Conservation (phyloP, 2,329 filamentous ascomycete species). For the Trichoderma sp. region DNA sequence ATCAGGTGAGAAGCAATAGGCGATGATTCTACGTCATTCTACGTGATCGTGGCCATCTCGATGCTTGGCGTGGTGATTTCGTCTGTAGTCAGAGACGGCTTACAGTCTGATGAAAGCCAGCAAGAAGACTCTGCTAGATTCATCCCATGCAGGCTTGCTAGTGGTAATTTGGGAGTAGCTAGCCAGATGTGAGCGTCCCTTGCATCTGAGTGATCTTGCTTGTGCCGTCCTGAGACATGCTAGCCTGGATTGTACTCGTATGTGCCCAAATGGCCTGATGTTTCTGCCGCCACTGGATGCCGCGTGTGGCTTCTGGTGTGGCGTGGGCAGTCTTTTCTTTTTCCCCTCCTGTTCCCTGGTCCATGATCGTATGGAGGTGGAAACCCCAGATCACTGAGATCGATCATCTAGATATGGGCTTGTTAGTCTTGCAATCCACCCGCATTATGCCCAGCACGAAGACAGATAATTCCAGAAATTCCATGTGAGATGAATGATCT, state of each 20-base stretch:
- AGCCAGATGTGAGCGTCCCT: not conserved
- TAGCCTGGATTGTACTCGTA: not conserved
- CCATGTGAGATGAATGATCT: not conserved
- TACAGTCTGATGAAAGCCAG: not conserved
- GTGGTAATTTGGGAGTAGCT: not conserved
- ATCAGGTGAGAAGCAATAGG: not conserved
- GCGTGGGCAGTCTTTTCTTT: not conserved
- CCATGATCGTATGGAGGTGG: not conserved
- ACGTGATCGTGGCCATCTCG: not conserved
- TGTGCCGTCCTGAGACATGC: not conserved
- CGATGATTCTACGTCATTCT: not conserved
- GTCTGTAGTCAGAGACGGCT: not conserved
- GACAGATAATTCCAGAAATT: not conserved
- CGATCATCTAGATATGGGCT: not conserved
- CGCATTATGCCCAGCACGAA: not conserved
- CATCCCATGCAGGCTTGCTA: not conserved
- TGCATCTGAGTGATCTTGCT: not conserved
- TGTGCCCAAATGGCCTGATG: not conserved
- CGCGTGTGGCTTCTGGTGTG: not conserved
- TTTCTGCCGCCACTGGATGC: not conserved
- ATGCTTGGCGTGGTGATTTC: not conserved
- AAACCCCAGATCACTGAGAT: not conserved
- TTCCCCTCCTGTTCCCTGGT: not conserved
- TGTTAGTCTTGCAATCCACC: not conserved
- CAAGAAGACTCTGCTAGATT: not conserved